Evolutionary conservation across 495 filamentous ascomycete genomes (phyloP), one percentile per base, ranked within the genome.

Genomic region (Bryoglossum gracile): DNA sequence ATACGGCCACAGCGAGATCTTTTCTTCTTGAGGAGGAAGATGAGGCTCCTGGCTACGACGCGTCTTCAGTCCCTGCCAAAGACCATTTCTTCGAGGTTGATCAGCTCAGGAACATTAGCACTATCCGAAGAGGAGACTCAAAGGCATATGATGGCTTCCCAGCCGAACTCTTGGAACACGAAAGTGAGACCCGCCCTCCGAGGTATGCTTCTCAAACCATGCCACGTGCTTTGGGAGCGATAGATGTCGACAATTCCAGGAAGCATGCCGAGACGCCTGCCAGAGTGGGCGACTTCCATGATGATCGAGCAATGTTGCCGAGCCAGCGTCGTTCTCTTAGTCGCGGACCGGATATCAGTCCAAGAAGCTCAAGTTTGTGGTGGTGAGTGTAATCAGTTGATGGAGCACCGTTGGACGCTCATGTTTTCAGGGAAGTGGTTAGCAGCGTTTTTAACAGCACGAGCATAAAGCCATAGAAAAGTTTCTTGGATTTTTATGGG

Each of bases 231-330:
- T 5, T 35, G 21, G 18, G 24, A 16, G 21, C 43, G 26, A 11
- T 35, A 18, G 17, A 39, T 34, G n/a, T n/a, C n/a, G n/a, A n/a
- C n/a, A n/a, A n/a, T n/a, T n/a, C n/a, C n/a, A n/a, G n/a, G n/a
- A n/a, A n/a, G n/a, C n/a, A 28, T 8, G 0, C 4, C 3, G 34
- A 50, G n/a, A 47, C 26, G 17, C 48, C 35, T 6, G 17, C 22
- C 18, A 37, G 44, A 44, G 52, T 53, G 5, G 21, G 33, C 1
- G 50, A 32, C 25, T 59, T 49, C 14, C 43, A 59, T 24, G 56
- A 55, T 42, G 56, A 59, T 26, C 40, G 56, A 38, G 48, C 43
- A 1, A n/a, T 53, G 25, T 37, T 59, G 21, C 56, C 56, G 1
- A 56, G 56, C 46, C 56, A 59, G 24, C 14, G 35, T 17, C 32